Conservation (phyloP, 2,329 filamentous ascomycete species). For the Fusarium duplospermum region DNA sequence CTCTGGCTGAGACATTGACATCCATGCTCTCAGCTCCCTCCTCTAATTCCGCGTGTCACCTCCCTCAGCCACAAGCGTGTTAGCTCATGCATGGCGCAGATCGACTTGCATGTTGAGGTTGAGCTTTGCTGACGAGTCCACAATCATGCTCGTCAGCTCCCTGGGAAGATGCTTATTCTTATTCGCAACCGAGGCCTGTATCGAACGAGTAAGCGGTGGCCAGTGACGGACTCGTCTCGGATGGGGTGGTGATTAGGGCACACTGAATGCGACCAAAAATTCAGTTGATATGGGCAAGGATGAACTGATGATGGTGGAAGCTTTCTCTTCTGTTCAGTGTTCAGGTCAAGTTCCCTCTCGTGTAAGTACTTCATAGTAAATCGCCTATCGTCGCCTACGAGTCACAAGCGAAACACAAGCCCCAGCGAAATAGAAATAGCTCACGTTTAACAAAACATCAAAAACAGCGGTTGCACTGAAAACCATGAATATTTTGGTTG, state of each 20-base stretch:
- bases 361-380: neutral
- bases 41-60: neutral
- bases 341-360: neutral
- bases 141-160: neutral
- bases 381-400: neutral
- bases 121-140: constrained; percentile 1
- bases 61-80: constrained; percentile 1
- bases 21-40: neutral
- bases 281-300: neutral
- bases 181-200: neutral
- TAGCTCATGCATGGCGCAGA: constrained; percentile 8
- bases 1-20: neutral
- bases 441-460: neutral
- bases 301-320: neutral
- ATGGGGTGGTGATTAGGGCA: neutral
- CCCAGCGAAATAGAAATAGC: neutral
- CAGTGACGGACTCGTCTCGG: neutral
- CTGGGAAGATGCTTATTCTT: neutral
- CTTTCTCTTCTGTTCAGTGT: neutral
- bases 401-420: neutral
- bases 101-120: neutral
- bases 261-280: neutral
- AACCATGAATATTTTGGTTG: neutral
- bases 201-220: neutral
- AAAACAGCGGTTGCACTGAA: neutral